Base-by-base conservation (phyloP, 1,284 basidiomycete species). In the Phellinidium pouzarii region DNA sequence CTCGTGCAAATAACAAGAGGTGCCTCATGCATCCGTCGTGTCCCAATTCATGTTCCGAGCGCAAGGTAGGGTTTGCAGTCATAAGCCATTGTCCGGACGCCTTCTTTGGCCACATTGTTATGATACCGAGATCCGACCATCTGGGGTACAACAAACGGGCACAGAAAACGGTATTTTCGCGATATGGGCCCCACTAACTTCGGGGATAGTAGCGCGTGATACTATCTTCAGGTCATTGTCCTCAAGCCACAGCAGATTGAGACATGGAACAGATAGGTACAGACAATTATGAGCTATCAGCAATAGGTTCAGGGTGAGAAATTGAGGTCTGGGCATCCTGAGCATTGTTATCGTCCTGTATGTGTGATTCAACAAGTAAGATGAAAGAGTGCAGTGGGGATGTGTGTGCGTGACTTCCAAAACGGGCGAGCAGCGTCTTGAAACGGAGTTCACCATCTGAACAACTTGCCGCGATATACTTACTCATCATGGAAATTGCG, bases 401-500 rank as follows among this genome's bases (percentile, higher is more conserved):
- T n/a, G n/a, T n/a, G n/a, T n/a, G n/a, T n/a, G n/a, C n/a, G n/a
- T n/a, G n/a, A n/a, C 9, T 11, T 34, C 31, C 31, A 34, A 34
- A 34, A 34, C 31, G 31, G 31, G 31, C 31, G 31, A 14, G 14
- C 31, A 8, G 14, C n/a, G n/a, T n/a, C n/a, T n/a, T n/a, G n/a
- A n/a, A n/a, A n/a, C n/a, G n/a, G n/a, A n/a, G n/a, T n/a, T n/a
- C n/a, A n/a, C n/a, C n/a, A n/a, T n/a, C n/a, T 7, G 31, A 14
- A 34, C 31, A 14, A 11, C 31, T 34, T 34, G 31, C 31, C 9
- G 12, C 5, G 29, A 42, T 9, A n/a, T n/a, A n/a, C n/a, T 19
- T 12, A 23, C 25, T 26, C 43, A 44, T 12, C 17, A 91, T 91
- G 87, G 79, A 86, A 58, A 75, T 72, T 61, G 80, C 81, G 57